Percentiles rank a stretch among this genome's conserved stretches.
Evolutionary conservation across 495 filamentous ascomycete genomes (phyloP).

Genomic region (Neurospora sp.): DNA sequence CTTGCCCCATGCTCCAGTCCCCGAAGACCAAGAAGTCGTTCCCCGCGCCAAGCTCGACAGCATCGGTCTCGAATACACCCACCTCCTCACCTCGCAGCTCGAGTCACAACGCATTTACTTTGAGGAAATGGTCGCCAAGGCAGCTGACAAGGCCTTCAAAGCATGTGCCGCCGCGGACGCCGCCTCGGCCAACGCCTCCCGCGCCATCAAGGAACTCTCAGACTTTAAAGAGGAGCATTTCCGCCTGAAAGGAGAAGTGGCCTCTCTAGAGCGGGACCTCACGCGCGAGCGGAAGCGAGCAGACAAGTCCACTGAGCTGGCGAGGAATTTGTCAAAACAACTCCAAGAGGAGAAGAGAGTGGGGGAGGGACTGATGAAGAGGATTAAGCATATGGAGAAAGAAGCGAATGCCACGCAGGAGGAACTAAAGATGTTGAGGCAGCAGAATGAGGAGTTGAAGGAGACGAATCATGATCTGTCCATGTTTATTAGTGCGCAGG

Average conservation of each 20-base stretch:
- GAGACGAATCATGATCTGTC: conserved; percentile 86
- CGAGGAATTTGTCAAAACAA: conserved; percentile 63
- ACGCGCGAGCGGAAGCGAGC: conserved; percentile 56
- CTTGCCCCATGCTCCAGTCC: background rate
- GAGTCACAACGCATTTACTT: conserved; percentile 90
- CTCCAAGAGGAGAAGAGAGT: conserved; percentile 85
- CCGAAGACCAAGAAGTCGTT: conserved; percentile 55
- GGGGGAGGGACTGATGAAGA: conserved; percentile 63
- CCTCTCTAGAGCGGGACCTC: conserved; percentile 58
- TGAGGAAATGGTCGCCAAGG: conserved; percentile 84
- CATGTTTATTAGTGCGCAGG: conserved; percentile 77
- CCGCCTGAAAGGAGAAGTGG: conserved; percentile 47
- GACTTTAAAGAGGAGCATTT: conserved; percentile 45
- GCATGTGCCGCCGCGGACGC: conserved; percentile 56
- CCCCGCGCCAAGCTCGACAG: conserved; percentile 85
- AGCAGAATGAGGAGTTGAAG: conserved; percentile 51
- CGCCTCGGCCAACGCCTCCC: conserved; percentile 44
- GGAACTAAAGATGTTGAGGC: conserved; percentile 38
- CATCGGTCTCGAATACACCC: conserved; percentile 88
- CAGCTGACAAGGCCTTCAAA: conserved; percentile 78
- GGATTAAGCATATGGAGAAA: conserved; percentile 56
- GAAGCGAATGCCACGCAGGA: conserved; percentile 43
- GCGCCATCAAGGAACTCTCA: conserved; percentile 39
- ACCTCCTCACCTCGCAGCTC: conserved; percentile 81
- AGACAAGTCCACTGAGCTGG: conserved; percentile 61